Base-by-base conservation (phyloP, 2,329 filamentous ascomycete genomes). In the Xylaria arbuscula region DNA sequence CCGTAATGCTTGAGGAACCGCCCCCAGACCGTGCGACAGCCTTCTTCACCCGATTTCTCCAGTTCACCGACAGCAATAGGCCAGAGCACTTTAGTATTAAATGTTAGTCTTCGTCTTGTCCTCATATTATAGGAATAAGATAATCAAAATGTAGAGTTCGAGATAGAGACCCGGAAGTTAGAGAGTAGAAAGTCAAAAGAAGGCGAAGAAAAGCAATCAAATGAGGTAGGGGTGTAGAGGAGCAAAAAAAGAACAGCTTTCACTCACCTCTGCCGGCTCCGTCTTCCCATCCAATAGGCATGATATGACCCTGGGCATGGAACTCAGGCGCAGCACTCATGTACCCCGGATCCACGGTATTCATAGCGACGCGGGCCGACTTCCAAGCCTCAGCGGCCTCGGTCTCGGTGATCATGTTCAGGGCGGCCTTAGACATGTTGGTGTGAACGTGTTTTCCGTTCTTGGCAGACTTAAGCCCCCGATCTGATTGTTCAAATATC, bases 331-430 rank as follows among this genome's bases (percentile, higher is more conserved):
- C 56, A 4, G 68, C 61, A 22, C 68, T 70, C 68, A 70, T 70
- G 42, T 70, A 68, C 0, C 66, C 69, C 45, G 66, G 69, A 48
- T 69, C 69, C 7, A 69, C 59, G 42, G 63, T 69, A 34, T 69
- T 71, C 28, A 69, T 67, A 5, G 69, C 69, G 2, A 69, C 60
- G 17, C 63, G 54, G 8, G 32, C 50, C 17, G 9, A 48, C 13
- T 54, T 56, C 68, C 68, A 70, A 0, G 62, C 51, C 19, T 51
- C 19, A 0, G 40, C 57, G 1, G 68, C 66, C 34, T 70, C 66
- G 13, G 66, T 70, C 66, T 69, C 68, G 22, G 66, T 66, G 45
- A 69, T 69, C 66, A 70, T 68, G 34, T 69, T 70, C 9, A 68
- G 55, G 22, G 66, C 66, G 1, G 66, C 62, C 34, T 70, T 66